Conservation (phyloP, 768 basidiomycete genomes). For the Dentipellis fragilis region DNA sequence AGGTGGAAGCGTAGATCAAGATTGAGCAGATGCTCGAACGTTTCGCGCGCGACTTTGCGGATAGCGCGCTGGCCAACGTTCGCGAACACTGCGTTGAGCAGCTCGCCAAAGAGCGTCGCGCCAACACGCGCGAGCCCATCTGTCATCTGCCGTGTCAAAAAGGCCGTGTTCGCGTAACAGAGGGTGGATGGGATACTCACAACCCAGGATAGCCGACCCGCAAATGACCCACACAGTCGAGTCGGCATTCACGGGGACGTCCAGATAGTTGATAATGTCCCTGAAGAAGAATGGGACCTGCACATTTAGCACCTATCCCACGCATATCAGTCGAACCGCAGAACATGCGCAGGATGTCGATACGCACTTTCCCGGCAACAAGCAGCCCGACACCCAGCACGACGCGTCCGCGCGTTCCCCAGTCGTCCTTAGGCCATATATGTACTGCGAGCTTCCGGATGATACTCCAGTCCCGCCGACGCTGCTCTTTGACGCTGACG, state of each 20-base stretch:
- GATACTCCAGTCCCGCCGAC: slow-evolving; percentile 79
- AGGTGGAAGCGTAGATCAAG: slow-evolving; percentile 91
- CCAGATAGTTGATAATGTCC: slow-evolving; percentile 78
- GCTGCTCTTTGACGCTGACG: slow-evolving; percentile 32
- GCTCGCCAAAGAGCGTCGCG: slow-evolving; percentile 82
- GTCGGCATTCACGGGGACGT: slow-evolving; percentile 62
- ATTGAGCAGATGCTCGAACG: slow-evolving; percentile 87
- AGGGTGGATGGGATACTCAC: slow-evolving; percentile 37
- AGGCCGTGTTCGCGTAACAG: too few relatives aligned
- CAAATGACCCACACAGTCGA: slow-evolving; percentile 87
- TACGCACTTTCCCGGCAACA: slow-evolving; percentile 72
- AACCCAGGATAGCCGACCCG: slow-evolving; percentile 84
- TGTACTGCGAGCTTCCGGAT: slow-evolving; percentile 74
- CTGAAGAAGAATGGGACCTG: slow-evolving; percentile 99
- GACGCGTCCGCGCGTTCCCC: slow-evolving; percentile 74
- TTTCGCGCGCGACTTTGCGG: slow-evolving; percentile 89
- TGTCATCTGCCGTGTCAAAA: slow-evolving; percentile 21
- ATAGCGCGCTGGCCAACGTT: slow-evolving; percentile 92
- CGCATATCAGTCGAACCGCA: background rate
- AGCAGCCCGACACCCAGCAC: slow-evolving; percentile 73
- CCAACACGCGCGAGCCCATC: slow-evolving; percentile 88
- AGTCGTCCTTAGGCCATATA: slow-evolving; percentile 87
- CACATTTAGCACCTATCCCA: slow-evolving; percentile 74
- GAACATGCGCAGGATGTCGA: background rate
- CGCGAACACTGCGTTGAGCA: slow-evolving; percentile 93